Evolutionary conservation across 805 yeast genomes (phyloP).

Genomic region (Candida easanensis): DNA sequence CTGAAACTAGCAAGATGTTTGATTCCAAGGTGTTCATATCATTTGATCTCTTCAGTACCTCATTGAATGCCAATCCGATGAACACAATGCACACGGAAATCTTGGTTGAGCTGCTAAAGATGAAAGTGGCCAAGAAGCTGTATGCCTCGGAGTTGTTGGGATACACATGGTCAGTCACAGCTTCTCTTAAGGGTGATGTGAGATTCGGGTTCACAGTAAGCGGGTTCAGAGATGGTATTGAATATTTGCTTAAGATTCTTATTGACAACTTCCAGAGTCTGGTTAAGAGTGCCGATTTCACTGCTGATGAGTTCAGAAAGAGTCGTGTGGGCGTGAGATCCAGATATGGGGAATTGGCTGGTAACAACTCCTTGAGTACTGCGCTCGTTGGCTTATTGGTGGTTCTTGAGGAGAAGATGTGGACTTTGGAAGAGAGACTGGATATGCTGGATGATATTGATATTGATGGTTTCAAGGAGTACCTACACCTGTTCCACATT

Average conservation of each 20-base stretch:
- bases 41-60: constrained; percentile 40
- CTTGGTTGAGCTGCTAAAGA: constrained; percentile 45
- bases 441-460: constrained; percentile 54
- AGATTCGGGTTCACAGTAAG: constrained; percentile 50
- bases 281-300: constrained; percentile 12
- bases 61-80: constrained; percentile 32
- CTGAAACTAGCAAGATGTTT: constrained; percentile 31
- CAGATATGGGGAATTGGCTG: constrained; percentile 42
- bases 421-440: constrained; percentile 52
- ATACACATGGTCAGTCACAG: constrained; percentile 52
- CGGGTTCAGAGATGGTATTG: constrained; percentile 48
- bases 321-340: constrained; percentile 47
- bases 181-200: constrained; percentile 53
- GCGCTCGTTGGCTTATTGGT: constrained; percentile 50
- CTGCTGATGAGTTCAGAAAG: constrained; percentile 38
- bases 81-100: constrained; percentile 52
- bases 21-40: constrained; percentile 39
- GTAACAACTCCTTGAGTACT: constrained; percentile 43
- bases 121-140: constrained; percentile 36
- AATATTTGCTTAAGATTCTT: constrained; percentile 33
- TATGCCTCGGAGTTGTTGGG: constrained; percentile 57
- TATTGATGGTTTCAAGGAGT: constrained; percentile 30
- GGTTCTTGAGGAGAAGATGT: constrained; percentile 53
- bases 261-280: constrained; percentile 31
- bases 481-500: constrained; percentile 29